Evolutionary conservation across 768 basidiomycete species (phyloP).

Genomic region (Xanthoconium stramineum): DNA sequence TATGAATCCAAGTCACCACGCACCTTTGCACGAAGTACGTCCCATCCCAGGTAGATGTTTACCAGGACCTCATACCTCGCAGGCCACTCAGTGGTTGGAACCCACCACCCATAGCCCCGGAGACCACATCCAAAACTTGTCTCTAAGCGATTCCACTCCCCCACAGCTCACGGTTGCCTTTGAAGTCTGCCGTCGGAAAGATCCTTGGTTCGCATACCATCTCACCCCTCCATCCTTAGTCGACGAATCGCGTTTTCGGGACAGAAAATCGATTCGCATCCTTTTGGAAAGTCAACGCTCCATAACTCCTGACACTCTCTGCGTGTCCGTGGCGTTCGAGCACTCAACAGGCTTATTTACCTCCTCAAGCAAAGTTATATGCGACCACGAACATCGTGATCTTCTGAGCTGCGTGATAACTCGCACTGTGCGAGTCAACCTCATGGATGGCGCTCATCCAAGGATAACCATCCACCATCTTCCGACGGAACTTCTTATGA

Average conservation of each 20-base stretch:
- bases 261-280: neutral
- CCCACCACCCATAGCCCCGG: neutral
- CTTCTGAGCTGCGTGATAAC: neutral
- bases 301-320: neutral
- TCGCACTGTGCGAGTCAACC: neutral
- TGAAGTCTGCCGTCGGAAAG: neutral
- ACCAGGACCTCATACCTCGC: no score
- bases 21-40: no score
- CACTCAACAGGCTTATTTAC: neutral
- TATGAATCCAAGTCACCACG: no score
- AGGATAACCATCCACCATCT: neutral
- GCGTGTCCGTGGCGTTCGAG: neutral
- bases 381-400: no score
- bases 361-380: no score
- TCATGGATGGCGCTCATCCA: neutral
- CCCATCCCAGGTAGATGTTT: no score
- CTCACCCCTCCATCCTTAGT: neutral
- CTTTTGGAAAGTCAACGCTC: neutral
- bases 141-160: neutral
- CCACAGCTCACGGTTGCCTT: neutral
- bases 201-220: no score
- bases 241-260: neutral
- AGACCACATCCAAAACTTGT: neutral
- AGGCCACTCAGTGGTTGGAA: neutral
- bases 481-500: conserved; percentile 1